Evolutionary conservation across 2,329 filamentous ascomycete species (phyloP).

Genomic region (Scolecobasidium constrictum): DNA sequence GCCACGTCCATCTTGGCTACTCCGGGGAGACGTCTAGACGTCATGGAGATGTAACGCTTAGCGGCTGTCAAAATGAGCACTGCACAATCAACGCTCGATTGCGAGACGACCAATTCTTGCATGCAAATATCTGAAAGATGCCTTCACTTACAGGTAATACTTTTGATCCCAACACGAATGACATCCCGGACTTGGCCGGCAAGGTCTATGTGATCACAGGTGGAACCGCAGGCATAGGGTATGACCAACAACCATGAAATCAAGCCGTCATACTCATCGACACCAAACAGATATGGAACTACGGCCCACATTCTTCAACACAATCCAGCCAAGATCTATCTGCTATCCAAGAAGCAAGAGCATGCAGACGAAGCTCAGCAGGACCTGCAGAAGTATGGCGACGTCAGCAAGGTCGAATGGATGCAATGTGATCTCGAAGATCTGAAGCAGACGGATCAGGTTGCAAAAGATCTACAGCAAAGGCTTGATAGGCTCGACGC

Average conservation of each 20-base stretch:
- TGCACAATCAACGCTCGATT: no score
- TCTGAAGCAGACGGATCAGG: conserved; percentile 33
- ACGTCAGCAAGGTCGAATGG: conserved; percentile 33
- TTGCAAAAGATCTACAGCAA: conserved; percentile 31
- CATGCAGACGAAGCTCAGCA: conserved; percentile 35
- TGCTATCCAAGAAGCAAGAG: conserved; percentile 39
- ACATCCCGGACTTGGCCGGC: conserved; percentile 29
- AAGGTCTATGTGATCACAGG: conserved; percentile 37
- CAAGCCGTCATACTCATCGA: no score
- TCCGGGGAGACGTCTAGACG: no score
- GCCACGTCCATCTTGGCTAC: no score
- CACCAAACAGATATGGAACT: no score
- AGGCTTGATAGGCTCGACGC: conserved; percentile 34
- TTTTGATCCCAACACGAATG: conserved; percentile 28
- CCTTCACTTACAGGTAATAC: conserved; percentile 24
- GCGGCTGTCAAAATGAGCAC: no score
- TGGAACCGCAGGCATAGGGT: conserved; percentile 40
- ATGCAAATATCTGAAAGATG: no score
- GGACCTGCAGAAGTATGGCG: conserved; percentile 33
- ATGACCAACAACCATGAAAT: no score
- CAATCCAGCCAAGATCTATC: conserved; percentile 34
- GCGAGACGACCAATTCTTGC: no score
- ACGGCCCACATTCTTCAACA: conserved; percentile 42
- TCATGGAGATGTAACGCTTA: no score
- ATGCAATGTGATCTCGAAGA: conserved; percentile 36